Evolutionary conservation across 345 rosid species (phyloP).

Genomic region (Eucalyptus erythrocorys): DNA sequence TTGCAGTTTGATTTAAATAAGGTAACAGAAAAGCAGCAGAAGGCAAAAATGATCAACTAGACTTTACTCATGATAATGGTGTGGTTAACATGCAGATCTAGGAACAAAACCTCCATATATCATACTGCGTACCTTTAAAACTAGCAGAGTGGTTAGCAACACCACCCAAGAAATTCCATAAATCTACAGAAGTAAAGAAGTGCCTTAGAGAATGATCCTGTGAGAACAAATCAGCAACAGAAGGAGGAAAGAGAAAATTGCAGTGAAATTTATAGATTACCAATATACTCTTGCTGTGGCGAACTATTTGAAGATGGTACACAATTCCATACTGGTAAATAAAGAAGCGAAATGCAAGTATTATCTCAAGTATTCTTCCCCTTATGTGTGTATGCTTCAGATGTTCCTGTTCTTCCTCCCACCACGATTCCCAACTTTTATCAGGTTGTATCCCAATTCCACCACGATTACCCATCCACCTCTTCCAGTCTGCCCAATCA

Average conservation of each 20-base stretch:
- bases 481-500: slow-evolving; percentile 98
- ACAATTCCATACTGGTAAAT: slow-evolving; percentile 90
- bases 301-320: slow-evolving; percentile 89
- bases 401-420: slow-evolving; percentile 90
- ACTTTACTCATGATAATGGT: neutral
- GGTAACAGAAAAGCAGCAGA: neutral
- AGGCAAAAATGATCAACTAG: neutral
- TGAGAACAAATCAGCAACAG: neutral
- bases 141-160: slow-evolving; percentile 48
- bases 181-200: slow-evolving; percentile 30
- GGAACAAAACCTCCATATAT: neutral
- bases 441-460: slow-evolving; percentile 73
- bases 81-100: neutral
- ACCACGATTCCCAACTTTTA: slow-evolving; percentile 98
- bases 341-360: slow-evolving; percentile 77
- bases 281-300: slow-evolving; percentile 42
- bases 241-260: neutral
- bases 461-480: slow-evolving; percentile 98
- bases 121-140: slow-evolving; percentile 54
- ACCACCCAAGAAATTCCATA: slow-evolving; percentile 92
- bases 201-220: neutral
- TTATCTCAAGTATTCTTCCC: slow-evolving; percentile 71
- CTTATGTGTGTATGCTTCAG: slow-evolving; percentile 52
- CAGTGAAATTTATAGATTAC: slow-evolving; percentile 17
- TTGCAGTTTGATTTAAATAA: neutral